phyloP scores from a whole-genome alignment of 495 filamentous ascomycete species.

The Massariosphaeria phaeospora region DNA sequence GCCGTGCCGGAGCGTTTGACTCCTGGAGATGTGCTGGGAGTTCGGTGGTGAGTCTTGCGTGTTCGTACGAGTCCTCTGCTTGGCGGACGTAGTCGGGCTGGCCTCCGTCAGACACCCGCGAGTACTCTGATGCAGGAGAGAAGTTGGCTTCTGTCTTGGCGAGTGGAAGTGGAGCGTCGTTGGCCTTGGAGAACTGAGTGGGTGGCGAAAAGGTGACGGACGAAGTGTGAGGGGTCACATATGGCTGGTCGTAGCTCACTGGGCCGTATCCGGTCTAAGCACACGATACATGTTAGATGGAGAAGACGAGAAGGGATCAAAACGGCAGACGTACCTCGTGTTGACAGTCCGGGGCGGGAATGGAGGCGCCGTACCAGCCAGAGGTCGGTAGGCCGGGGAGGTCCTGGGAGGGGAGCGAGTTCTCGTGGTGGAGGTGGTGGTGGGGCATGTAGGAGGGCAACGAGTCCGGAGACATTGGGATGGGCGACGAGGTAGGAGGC shows the following conservation, averaged over 20 bases:
- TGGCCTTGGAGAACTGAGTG: conserved; percentile 13
- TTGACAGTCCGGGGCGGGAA: conserved; percentile 25
- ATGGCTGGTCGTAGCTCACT: conserved; percentile 29
- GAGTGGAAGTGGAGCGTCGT: conserved; percentile 6
- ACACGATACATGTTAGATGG: conserved; percentile 4
- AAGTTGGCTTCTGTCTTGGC: conserved; percentile 16
- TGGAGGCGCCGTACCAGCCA: conserved; percentile 22
- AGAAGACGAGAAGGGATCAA: background rate
- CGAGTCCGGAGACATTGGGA: conserved; percentile 28
- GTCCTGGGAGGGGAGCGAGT: conserved; percentile 21
- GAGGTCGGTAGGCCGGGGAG: conserved; percentile 23
- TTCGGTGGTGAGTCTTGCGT: conserved; percentile 7
- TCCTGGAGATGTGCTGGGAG: conserved; percentile 23
- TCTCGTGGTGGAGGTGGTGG: conserved; percentile 26
- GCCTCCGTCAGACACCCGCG: conserved; percentile 17
- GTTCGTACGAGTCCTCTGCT: conserved; percentile 7
- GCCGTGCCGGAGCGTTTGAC: conserved; percentile 26
- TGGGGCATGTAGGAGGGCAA: conserved; percentile 25
- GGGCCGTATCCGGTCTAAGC: conserved; percentile 14
- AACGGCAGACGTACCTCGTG: conserved; percentile 26
- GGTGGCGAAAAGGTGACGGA: conserved; percentile 28
- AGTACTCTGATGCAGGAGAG: conserved; percentile 25
- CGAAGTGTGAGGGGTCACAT: conserved; percentile 29
- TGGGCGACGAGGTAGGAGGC: conserved; percentile 19
- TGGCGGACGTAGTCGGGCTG: conserved; percentile 8